A percentile compares a stretch with the other conserved stretches of the same genome.
These are phyloP conservation scores for Penicillium vulpinum DNA, from an alignment of 2,329 filamentous ascomycete species.

Conservation along the genomic window DNA sequence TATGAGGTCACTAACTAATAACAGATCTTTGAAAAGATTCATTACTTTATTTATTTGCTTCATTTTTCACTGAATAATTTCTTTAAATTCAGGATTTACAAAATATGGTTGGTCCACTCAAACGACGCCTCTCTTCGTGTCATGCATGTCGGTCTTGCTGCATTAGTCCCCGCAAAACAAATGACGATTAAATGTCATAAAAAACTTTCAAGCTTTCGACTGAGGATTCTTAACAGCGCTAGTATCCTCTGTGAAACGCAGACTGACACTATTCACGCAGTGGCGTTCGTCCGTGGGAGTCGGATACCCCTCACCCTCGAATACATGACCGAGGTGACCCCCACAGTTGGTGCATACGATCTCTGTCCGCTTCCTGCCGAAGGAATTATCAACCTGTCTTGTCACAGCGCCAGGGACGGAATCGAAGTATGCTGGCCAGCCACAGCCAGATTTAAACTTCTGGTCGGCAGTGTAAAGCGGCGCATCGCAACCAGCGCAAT, in stretches of 20 bases:
- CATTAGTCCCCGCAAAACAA: slow-evolving; percentile 4
- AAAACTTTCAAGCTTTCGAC: slow-evolving; percentile 28
- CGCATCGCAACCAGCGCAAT: slow-evolving; percentile 79
- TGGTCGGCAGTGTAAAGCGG: slow-evolving; percentile 90
- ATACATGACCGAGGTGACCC: slow-evolving; percentile 86
- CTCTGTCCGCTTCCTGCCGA: slow-evolving; percentile 85
- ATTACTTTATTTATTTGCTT: background rate
- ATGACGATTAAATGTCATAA: background rate
- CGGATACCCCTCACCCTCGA: slow-evolving; percentile 80
- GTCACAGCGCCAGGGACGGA: slow-evolving; percentile 87
- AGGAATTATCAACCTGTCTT: slow-evolving; percentile 70
- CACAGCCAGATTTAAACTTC: slow-evolving; percentile 95
- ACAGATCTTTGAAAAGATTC: background rate
- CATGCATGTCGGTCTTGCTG: slow-evolving; percentile 5
- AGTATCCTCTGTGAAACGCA: slow-evolving; percentile 76
- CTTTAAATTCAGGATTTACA: background rate
- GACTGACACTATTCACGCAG: slow-evolving; percentile 90
- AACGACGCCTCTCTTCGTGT: slow-evolving; percentile 1
- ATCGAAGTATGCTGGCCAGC: slow-evolving; percentile 98
- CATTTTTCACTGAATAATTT: background rate
- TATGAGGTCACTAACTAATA: background rate
- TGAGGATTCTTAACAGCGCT: slow-evolving; percentile 30
- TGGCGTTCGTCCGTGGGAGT: slow-evolving; percentile 94
- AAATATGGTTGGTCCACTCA: slow-evolving; percentile 5
- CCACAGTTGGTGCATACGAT: slow-evolving; percentile 95